Evolutionary conservation across 495 filamentous ascomycete species (phyloP).

Genomic region (Podospora fimiseda): DNA sequence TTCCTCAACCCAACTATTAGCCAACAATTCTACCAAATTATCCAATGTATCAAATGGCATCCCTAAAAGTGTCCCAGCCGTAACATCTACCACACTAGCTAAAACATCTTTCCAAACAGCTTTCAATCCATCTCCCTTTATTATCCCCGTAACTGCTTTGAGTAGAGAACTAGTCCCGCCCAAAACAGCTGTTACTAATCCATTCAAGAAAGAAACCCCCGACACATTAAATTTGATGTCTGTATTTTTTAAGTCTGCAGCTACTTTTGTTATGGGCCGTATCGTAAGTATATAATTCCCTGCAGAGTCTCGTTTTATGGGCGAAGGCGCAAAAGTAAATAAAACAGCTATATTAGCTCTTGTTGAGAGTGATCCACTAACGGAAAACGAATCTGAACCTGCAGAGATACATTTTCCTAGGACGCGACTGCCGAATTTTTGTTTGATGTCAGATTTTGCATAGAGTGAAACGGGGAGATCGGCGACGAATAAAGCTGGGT

Average conservation of each 20-base stretch:
- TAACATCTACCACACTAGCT: slow-evolving; percentile 7
- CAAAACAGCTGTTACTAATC: slow-evolving; percentile 10
- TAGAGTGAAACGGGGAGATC: slow-evolving; percentile 12
- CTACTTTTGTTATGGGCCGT: slow-evolving; percentile 13
- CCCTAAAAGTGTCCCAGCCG: slow-evolving; percentile 7
- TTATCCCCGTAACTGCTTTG: slow-evolving; percentile 11
- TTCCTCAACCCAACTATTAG: slow-evolving; percentile 9
- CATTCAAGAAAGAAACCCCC: slow-evolving; percentile 11
- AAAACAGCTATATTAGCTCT: slow-evolving; percentile 9
- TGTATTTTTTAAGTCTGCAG: slow-evolving; percentile 6
- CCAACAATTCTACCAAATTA: slow-evolving; percentile 12
- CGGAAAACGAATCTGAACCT: slow-evolving; percentile 9
- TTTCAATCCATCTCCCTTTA: slow-evolving; percentile 13
- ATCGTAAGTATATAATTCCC: slow-evolving; percentile 17
- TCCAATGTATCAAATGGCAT: slow-evolving; percentile 13
- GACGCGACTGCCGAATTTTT: slow-evolving; percentile 9
- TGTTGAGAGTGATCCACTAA: slow-evolving; percentile 3
- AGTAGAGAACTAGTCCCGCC: slow-evolving; percentile 11
- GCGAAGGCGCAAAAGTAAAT: slow-evolving; percentile 12
- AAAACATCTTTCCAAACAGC: slow-evolving; percentile 11
- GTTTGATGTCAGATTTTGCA: slow-evolving; percentile 5
- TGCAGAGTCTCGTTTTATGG: slow-evolving; percentile 1
- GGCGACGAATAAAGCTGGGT: slow-evolving; percentile 14
- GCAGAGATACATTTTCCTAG: slow-evolving; percentile 6
- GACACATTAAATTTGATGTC: slow-evolving; percentile 12